A percentile compares a stretch with the other conserved stretches of the same genome.
These are phyloP conservation scores for Ceratobasidium sp. DNA, from an alignment of 1,284 basidiomycete species.

Conservation along the genomic window DNA sequence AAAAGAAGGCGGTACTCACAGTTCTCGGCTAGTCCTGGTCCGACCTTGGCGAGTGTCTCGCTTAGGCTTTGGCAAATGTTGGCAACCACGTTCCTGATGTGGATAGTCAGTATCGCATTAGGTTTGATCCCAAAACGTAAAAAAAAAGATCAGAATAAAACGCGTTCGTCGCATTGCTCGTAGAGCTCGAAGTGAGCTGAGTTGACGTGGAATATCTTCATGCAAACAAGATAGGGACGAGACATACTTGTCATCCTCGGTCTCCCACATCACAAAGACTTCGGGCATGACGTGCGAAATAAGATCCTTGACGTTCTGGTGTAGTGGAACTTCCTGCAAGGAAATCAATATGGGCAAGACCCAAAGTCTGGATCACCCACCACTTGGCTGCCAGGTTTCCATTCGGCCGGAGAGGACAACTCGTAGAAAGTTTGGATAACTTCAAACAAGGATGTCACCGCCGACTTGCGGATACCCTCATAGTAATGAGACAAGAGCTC, in stretches of 20 bases:
- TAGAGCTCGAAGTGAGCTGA: conserved; percentile 87
- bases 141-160: conserved; percentile 49
- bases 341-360: conserved; percentile 32
- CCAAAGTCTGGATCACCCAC: conserved; percentile 52
- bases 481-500: conserved; percentile 92
- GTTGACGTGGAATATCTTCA: conserved; percentile 65
- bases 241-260: conserved; percentile 97
- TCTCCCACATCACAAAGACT: conserved; percentile 89
- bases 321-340: conserved; percentile 62
- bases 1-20: conserved; percentile 45
- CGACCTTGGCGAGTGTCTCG: conserved; percentile 89
- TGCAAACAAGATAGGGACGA: conserved; percentile 48
- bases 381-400: conserved; percentile 75
- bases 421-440: conserved; percentile 94
- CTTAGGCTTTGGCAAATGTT: conserved; percentile 85
- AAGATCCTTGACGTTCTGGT: conserved; percentile 81
- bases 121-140: conserved; percentile 40
- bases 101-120: conserved; percentile 22
- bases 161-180: conserved; percentile 64
- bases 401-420: conserved; percentile 80
- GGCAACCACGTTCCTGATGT: conserved; percentile 80
- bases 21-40: conserved; percentile 80
- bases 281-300: conserved; percentile 77
- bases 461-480: conserved; percentile 96
- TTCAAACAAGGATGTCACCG: conserved; percentile 87